Conservation (phyloP, 805 yeast species). For the Soucietia sequanensis region DNA sequence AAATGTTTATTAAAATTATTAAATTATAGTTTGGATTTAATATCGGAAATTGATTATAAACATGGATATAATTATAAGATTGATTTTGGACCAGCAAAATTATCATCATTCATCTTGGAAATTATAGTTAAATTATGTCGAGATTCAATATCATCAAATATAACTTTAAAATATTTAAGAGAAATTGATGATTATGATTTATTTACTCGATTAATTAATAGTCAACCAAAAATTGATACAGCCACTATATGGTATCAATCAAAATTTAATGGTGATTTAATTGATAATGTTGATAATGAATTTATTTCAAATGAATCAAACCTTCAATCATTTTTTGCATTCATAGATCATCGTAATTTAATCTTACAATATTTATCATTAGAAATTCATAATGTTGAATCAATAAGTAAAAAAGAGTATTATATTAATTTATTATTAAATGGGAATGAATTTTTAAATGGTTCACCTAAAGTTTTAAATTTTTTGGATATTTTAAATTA, state of each 20-base stretch:
- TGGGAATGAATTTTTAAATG: constrained; percentile 48
- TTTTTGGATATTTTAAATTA: constrained; percentile 72
- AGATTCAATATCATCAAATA: constrained; percentile 50
- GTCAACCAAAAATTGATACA: constrained; percentile 54
- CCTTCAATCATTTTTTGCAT: constrained; percentile 56
- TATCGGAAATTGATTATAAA: constrained; percentile 37
- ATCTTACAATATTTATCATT: constrained; percentile 65
- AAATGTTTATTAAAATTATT: constrained; percentile 52
- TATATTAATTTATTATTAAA: constrained; percentile 56
- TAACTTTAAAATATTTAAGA: constrained; percentile 54
- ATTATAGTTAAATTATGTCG: constrained; percentile 62
- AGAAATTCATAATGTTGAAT: constrained; percentile 65
- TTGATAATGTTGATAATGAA: constrained; percentile 20
- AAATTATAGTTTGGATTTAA: constrained; percentile 42
- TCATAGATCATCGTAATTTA: constrained; percentile 58
- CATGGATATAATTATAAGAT: constrained; percentile 35
- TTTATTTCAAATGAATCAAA: constrained; percentile 34
- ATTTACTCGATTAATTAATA: constrained; percentile 48
- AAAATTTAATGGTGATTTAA: constrained; percentile 44
- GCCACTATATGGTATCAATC: constrained; percentile 54
- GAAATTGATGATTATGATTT: constrained; percentile 38
- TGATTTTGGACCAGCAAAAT: constrained; percentile 53
- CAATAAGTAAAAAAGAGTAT: constrained; percentile 49
- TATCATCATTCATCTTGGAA: constrained; percentile 60
- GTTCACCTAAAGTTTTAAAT: constrained; percentile 65